Evolutionary conservation across 192 early-diverging fungal genomes (phyloP).

Genomic region (Linnemannia elongata): DNA sequence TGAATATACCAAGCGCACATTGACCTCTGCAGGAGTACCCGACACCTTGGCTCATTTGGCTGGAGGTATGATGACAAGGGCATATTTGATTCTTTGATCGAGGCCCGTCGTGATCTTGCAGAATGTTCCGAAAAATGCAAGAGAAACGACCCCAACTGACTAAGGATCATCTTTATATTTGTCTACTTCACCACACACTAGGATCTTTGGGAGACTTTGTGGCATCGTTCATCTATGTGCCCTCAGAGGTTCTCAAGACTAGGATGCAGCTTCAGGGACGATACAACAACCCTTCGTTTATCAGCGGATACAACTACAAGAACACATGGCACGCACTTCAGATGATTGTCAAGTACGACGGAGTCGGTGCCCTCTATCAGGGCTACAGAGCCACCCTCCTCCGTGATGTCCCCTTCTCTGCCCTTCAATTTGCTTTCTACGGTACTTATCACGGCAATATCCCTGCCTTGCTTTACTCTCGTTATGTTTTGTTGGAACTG

Average conservation of each 20-base stretch:
- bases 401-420: slow-evolving; percentile 72
- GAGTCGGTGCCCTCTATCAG: slow-evolving; percentile 69
- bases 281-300: slow-evolving; percentile 77
- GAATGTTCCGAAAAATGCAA: not conserved
- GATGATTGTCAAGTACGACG: slow-evolving; percentile 74
- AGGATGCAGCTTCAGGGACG: slow-evolving; percentile 84
- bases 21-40: slow-evolving; percentile 63
- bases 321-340: slow-evolving; percentile 72
- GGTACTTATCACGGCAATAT: not conserved
- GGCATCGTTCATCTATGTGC: slow-evolving; percentile 70
- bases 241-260: slow-evolving; percentile 79
- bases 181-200: not conserved
- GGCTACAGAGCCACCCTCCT: slow-evolving; percentile 69
- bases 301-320: slow-evolving; percentile 79
- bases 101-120: no score
- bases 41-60: slow-evolving; percentile 68
- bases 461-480: no score
- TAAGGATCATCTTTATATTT: not conserved
- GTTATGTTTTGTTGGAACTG: no score
- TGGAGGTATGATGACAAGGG: slow-evolving; percentile 46
- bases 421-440: slow-evolving; percentile 72
- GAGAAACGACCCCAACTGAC: not conserved
- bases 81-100: not conserved
- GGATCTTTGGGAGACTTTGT: slow-evolving; percentile 68
- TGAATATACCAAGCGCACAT: slow-evolving; percentile 68